These are phyloP conservation scores for Aspergillus leporis DNA, from an alignment of 495 filamentous ascomycete genomes.

Conservation along the genomic window DNA sequence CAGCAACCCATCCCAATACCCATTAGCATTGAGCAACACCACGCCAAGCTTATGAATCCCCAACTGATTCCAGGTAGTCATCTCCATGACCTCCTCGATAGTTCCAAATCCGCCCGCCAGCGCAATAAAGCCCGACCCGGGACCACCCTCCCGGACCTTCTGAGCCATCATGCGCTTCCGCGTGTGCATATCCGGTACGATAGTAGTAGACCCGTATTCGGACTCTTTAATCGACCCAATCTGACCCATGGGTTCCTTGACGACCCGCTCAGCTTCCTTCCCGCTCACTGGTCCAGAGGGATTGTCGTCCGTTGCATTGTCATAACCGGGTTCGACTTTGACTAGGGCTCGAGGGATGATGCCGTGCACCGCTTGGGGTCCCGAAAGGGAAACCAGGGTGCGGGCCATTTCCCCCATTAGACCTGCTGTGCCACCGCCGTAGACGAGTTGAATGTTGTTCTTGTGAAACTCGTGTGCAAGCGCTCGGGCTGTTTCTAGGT, in stretches of 20 bases:
- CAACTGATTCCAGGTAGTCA: constrained; percentile 95
- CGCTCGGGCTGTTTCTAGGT: constrained; percentile 74
- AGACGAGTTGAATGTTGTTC: constrained; percentile 78
- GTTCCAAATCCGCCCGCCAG: constrained; percentile 91
- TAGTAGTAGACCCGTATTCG: constrained; percentile 78
- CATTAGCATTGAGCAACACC: constrained; percentile 79
- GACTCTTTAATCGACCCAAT: constrained; percentile 59
- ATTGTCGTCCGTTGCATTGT: constrained; percentile 26
- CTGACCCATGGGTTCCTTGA: constrained; percentile 29
- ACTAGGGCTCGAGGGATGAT: constrained; percentile 87
- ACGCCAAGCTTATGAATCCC: constrained; percentile 86
- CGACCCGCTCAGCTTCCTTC: constrained; percentile 41
- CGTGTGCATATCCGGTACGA: constrained; percentile 93
- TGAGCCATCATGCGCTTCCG: constrained; percentile 90
- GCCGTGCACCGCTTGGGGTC: constrained; percentile 82
- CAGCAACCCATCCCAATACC: constrained; percentile 87
- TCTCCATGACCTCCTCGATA: constrained; percentile 94
- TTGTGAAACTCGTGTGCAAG: constrained; percentile 74
- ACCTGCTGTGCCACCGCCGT: constrained; percentile 91
- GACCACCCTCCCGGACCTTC: constrained; percentile 77
- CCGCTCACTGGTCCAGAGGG: constrained; percentile 18
- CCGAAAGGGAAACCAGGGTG: constrained; percentile 82
- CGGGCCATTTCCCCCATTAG: constrained; percentile 92
- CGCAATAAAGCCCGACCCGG: constrained; percentile 86
- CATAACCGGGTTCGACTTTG: constrained; percentile 70